These are phyloP conservation scores for Camelina sativa DNA, from an alignment of 345 rosid genomes.

Conservation along the genomic window DNA sequence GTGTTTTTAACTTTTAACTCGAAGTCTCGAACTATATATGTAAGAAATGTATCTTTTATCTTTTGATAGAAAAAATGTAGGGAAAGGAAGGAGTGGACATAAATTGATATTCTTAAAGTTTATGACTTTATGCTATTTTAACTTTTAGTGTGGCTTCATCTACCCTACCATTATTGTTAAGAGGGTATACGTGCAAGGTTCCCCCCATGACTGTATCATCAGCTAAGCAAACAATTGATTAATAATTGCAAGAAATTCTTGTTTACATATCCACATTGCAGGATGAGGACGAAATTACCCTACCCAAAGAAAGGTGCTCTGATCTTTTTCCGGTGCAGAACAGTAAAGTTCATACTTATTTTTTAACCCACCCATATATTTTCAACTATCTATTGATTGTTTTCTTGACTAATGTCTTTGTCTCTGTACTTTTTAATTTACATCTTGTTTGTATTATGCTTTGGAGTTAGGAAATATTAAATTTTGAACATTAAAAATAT, in stretches of 20 bases:
- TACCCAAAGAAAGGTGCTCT: not conserved
- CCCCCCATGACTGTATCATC: slow-evolving; percentile 3
- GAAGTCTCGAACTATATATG: not conserved
- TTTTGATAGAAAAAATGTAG: slow-evolving; percentile 16
- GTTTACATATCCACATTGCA: not conserved
- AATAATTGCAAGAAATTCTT: not conserved
- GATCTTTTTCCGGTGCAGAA: not conserved
- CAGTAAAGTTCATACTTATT: not conserved
- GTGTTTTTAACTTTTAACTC: not conserved
- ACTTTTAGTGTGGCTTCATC: slow-evolving; percentile 35
- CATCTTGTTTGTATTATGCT: not conserved
- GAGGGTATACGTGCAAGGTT: slow-evolving; percentile 8
- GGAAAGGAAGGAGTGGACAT: slow-evolving; percentile 35
- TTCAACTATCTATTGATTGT: not conserved
- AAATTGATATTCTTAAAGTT: slow-evolving; percentile 26
- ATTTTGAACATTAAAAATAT: not conserved
- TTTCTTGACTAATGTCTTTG: not conserved
- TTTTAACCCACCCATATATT: not conserved
- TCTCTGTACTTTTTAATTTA: too few relatives aligned
- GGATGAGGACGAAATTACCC: not conserved
- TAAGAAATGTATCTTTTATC: not conserved
- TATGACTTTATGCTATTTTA: slow-evolving; percentile 10
- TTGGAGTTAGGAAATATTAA: not conserved
- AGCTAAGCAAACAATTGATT: not conserved
- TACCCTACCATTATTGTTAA: slow-evolving; percentile 20